Evolutionary conservation across 1,284 basidiomycete species (phyloP), one percentile per base, ranked within the genome.

Genomic region (Xerocomus nothofagi): DNA sequence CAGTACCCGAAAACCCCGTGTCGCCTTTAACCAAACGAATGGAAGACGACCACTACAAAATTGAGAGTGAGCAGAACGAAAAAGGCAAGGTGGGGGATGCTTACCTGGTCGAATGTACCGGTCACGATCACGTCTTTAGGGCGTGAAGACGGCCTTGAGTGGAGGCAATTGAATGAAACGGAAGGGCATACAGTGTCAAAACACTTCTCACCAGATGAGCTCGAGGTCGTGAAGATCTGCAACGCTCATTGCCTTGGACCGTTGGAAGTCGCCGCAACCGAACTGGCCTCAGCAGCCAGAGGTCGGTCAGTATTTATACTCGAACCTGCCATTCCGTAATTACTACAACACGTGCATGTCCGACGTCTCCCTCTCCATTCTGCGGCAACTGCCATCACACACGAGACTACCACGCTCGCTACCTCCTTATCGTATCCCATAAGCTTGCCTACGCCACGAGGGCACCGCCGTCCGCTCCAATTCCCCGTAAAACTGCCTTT

Each of bases 51-150:
- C 88, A 91, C 87, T 89, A 12, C 12, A n/a, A 6, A 15, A 51
- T 15, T 44, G 39, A 12, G 33, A n/a, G 38, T 51, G 48, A 61
- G 54, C 31, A 36, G 24, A 18, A 27, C 18, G 31, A 15, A 43
- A 39, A 33, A 49, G 24, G 17, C 36, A 20, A 30, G 17, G 41
- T 34, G 29, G 34, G 4, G n/a, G 17, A 23, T 17, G 68, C 83
- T 63, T 64, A 88, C 88, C 68, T 84, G 71, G 75, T 91, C 88
- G 65, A 91, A 91, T 29, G 82, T 77, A 44, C 88, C 88, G 17
- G 87, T 88, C 51, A 86, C 78, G 57, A 88, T 78, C 50, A 89
- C 87, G 49, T 74, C 69, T 42, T 67, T 72, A 43, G 86, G 79
- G 50, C 76, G 74, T 29, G 71, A 53, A 54, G 79, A 73, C 24